Conservation (phyloP, 441 rosid genomes). For the Syzygium syzygioides region DNA sequence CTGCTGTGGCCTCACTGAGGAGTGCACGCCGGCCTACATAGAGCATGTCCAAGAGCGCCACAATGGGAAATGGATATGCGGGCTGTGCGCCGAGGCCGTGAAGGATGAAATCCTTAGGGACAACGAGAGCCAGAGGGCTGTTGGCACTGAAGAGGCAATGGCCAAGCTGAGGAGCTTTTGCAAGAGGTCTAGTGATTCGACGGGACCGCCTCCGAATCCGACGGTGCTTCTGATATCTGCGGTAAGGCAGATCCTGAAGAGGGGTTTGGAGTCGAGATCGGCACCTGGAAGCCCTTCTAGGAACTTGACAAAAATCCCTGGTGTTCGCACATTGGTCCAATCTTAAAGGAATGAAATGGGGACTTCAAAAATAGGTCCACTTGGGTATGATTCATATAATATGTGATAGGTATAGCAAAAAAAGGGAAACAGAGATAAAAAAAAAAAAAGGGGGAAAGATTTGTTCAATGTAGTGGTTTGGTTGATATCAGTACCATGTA, state of each 20-base stretch:
- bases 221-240: neutral
- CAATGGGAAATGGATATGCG: constrained; percentile 66
- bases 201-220: neutral
- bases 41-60: constrained; percentile 32
- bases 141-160: neutral
- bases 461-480: neutral
- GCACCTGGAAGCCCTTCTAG: neutral
- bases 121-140: neutral
- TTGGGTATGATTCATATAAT: neutral
- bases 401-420: neutral
- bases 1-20: constrained; percentile 55
- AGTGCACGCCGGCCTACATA: constrained; percentile 58
- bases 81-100: constrained; percentile 53
- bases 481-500: neutral
- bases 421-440: neutral
- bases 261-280: neutral
- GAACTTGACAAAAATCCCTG: neutral
- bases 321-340: neutral
- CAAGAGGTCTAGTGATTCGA: neutral
- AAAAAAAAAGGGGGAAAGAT: neutral
- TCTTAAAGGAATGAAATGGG: neutral
- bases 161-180: neutral
- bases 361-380: neutral
- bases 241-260: neutral
- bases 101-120: neutral